Conservation (phyloP, 2,329 filamentous ascomycete species). For the Fusarium sp. region DNA sequence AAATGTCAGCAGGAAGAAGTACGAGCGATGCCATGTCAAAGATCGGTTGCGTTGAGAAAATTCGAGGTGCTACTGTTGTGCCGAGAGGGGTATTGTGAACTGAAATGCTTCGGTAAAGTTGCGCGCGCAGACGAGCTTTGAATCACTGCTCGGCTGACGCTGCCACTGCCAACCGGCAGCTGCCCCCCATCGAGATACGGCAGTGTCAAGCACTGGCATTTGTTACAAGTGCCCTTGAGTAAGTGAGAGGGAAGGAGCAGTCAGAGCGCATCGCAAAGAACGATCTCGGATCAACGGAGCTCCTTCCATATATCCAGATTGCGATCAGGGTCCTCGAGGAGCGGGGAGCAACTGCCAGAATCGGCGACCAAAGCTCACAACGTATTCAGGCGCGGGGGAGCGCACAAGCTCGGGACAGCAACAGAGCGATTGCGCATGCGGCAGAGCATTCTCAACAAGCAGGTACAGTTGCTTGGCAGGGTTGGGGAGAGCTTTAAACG, state of each 20-base stretch:
- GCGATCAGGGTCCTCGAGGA: conserved; percentile 33
- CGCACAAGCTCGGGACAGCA: conserved; percentile 37
- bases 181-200: background rate
- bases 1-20: conserved; percentile 47
- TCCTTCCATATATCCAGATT: conserved; percentile 30
- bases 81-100: conserved; percentile 21
- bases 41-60: conserved; percentile 19
- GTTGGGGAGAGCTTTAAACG: conserved; percentile 24
- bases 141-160: conserved; percentile 30
- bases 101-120: conserved; percentile 20
- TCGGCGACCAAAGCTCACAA: conserved; percentile 27
- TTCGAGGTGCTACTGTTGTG: conserved; percentile 5
- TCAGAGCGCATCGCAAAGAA: conserved; percentile 28
- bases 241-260: conserved; percentile 12
- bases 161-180: conserved; percentile 11
- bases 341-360: conserved; percentile 37
- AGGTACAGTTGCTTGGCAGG: conserved; percentile 19
- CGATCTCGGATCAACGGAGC: conserved; percentile 44
- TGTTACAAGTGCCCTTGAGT: conserved; percentile 1
- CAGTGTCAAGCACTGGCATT: conserved; percentile 10
- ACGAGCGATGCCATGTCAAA: conserved; percentile 36
- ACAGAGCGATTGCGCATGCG: conserved; percentile 33
- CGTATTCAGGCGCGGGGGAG: conserved; percentile 39
- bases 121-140: conserved; percentile 26
- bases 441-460: conserved; percentile 9